Evolutionary conservation across 768 basidiomycete genomes (phyloP).

Genomic region (Boletus fagicola): DNA sequence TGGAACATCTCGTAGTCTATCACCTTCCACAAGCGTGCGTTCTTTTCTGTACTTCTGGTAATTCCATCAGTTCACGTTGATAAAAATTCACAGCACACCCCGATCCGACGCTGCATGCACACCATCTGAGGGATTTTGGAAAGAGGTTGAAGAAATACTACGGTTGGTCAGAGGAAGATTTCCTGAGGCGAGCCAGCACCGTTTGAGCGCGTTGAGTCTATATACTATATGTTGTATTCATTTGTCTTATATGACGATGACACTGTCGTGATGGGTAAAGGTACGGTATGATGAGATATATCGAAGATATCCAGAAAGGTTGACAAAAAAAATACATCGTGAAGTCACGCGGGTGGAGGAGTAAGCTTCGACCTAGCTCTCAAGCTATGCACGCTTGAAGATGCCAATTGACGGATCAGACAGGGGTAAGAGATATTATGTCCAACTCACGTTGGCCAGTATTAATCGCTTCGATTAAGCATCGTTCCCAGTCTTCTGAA

Average conservation of each 20-base stretch:
- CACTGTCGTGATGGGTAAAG: not conserved
- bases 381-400: not conserved
- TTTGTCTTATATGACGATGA: not conserved
- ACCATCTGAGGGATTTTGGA: constrained; percentile 50
- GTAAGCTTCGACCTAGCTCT: not conserved
- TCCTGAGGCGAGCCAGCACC: constrained; percentile 24
- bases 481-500: constrained; percentile 19
- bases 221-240: not conserved
- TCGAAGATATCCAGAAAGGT: not conserved
- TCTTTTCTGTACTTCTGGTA: constrained; percentile 2
- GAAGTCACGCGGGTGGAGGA: not conserved
- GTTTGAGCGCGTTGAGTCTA: constrained; percentile 2
- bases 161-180: constrained; percentile 58
- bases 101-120: constrained; percentile 57
- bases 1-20: constrained; percentile 48
- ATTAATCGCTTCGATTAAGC: constrained; percentile 15
- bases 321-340: not conserved
- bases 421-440: not conserved
- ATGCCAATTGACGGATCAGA: constrained; percentile 1
- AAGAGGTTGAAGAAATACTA: constrained; percentile 61
- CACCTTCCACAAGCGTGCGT: constrained; percentile 70
- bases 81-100: constrained; percentile 58
- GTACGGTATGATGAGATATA: not conserved
- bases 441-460: constrained; percentile 23
- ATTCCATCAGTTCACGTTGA: not conserved